Conservation (phyloP, 768 basidiomycete genomes). For the Clathrus columnatus region DNA sequence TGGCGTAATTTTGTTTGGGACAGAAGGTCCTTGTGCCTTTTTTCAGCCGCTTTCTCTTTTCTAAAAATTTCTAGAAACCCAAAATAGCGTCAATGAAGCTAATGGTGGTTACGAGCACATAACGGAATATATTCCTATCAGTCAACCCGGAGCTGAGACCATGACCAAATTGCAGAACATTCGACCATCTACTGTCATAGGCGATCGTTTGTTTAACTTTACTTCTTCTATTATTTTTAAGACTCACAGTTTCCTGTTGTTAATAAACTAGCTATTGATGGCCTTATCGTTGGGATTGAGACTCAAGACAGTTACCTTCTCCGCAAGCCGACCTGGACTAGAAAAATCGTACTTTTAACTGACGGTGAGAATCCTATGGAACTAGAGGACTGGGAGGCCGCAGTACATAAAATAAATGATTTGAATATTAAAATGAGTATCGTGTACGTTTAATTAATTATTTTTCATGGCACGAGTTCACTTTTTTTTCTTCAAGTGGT, state of each 20-base stretch:
- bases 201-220: slow-evolving; percentile 56
- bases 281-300: slow-evolving; percentile 77
- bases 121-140: slow-evolving; percentile 59
- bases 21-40: slow-evolving; percentile 44
- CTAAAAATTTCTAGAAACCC: slow-evolving; percentile 38
- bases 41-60: neutral
- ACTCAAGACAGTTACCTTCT: slow-evolving; percentile 60
- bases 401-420: slow-evolving; percentile 53
- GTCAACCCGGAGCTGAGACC: slow-evolving; percentile 53
- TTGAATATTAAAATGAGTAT: slow-evolving; percentile 53
- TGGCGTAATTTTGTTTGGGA: slow-evolving; percentile 84
- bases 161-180: slow-evolving; percentile 59
- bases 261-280: slow-evolving; percentile 57
- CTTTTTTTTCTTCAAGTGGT: slow-evolving; percentile 59
- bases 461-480: neutral
- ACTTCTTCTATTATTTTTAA: neutral
- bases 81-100: slow-evolving; percentile 52
- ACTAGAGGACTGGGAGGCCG: slow-evolving; percentile 66
- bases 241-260: neutral
- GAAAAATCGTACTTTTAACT: slow-evolving; percentile 76
- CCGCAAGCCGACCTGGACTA: slow-evolving; percentile 74
- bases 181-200: slow-evolving; percentile 42
- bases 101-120: slow-evolving; percentile 70
- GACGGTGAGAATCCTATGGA: slow-evolving; percentile 75
- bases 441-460: slow-evolving; percentile 42